A percentile compares a stretch with the other conserved stretches of the same genome.
Evolutionary conservation across 164 flowering plant species (phyloP).

Genomic region (Tetracentron sinense): DNA sequence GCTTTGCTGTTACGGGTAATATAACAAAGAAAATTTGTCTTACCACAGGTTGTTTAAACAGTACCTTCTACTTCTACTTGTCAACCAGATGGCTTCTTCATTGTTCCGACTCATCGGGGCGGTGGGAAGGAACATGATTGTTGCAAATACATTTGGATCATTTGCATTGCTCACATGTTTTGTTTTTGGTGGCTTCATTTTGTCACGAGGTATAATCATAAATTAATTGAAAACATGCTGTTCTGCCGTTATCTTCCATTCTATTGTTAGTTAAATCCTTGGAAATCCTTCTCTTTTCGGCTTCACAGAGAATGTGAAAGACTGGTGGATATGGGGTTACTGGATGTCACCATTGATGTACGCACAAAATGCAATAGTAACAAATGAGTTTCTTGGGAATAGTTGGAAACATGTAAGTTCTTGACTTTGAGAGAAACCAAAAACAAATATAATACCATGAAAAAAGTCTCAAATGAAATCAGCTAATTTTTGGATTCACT

Average conservation of each 20-base stretch:
- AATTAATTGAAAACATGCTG: too few species aligned
- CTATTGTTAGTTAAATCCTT: too few species aligned
- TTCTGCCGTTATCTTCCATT: neutral
- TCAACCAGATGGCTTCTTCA: slow-evolving; percentile 40
- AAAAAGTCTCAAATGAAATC: neutral
- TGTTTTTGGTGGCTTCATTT: slow-evolving; percentile 44
- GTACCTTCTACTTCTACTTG: slow-evolving; percentile 34
- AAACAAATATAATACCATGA: neutral
- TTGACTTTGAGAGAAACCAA: neutral
- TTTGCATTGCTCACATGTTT: slow-evolving; percentile 32
- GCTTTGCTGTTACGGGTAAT: too few species aligned
- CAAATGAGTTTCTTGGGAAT: slow-evolving; percentile 40
- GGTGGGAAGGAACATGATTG: slow-evolving; percentile 42
- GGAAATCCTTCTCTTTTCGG: too few species aligned
- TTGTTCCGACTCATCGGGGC: slow-evolving; percentile 40
- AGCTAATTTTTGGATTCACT: neutral
- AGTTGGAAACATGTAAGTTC: slow-evolving; percentile 35
- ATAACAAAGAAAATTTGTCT: neutral
- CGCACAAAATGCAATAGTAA: slow-evolving; percentile 35
- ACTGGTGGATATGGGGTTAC: slow-evolving; percentile 56
- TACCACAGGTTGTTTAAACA: slow-evolving; percentile 44
- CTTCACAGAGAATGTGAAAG: slow-evolving; percentile 35
- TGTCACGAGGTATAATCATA: slow-evolving; percentile 47
- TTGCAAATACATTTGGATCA: slow-evolving; percentile 46
- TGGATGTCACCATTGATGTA: slow-evolving; percentile 48